Evolutionary conservation across 23 red algal genomes (phyloP).

Genomic region (Gracilaria domingensis): DNA sequence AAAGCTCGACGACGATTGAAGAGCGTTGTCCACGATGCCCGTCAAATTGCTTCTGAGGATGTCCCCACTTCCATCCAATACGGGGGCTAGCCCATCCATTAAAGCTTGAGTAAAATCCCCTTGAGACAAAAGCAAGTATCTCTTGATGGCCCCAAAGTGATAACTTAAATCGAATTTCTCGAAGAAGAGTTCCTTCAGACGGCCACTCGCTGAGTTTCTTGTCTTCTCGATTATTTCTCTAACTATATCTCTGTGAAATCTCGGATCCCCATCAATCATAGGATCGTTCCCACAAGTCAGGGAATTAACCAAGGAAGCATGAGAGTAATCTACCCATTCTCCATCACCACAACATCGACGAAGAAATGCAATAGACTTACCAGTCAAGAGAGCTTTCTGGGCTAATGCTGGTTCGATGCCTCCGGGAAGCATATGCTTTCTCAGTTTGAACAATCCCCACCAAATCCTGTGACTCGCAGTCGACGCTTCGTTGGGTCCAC

Average conservation of each 20-base stretch:
- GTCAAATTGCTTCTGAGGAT: conserved; percentile 84
- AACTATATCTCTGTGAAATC: conserved; percentile 50
- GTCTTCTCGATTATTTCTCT: conserved; percentile 51
- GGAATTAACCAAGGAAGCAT: conserved; percentile 50
- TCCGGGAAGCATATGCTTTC: conserved; percentile 74
- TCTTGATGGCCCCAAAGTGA: conserved; percentile 79
- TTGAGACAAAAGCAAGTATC: conserved; percentile 78
- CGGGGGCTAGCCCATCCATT: conserved; percentile 73
- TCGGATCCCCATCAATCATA: conserved; percentile 62
- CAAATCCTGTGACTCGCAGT: conserved; percentile 75
- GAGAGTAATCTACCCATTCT: conserved; percentile 72
- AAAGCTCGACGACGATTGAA: conserved; percentile 76
- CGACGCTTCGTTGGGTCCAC: conserved; percentile 63
- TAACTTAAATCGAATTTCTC: conserved; percentile 77
- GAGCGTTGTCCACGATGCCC: conserved; percentile 69
- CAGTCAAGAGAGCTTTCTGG: conserved; percentile 70
- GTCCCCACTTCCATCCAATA: conserved; percentile 70
- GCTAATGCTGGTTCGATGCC: conserved; percentile 40
- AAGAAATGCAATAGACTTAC: conserved; percentile 85
- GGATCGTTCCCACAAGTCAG: conserved; percentile 6
- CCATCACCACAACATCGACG: conserved; percentile 76
- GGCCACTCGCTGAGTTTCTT: conserved; percentile 55
- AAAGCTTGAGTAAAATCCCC: conserved; percentile 88
- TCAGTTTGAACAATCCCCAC: conserved; percentile 82
- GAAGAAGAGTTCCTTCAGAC: conserved; percentile 82